These are phyloP conservation scores for Eucalyptus cloeziana DNA, from an alignment of 345 rosid genomes.

Conservation along the genomic window DNA sequence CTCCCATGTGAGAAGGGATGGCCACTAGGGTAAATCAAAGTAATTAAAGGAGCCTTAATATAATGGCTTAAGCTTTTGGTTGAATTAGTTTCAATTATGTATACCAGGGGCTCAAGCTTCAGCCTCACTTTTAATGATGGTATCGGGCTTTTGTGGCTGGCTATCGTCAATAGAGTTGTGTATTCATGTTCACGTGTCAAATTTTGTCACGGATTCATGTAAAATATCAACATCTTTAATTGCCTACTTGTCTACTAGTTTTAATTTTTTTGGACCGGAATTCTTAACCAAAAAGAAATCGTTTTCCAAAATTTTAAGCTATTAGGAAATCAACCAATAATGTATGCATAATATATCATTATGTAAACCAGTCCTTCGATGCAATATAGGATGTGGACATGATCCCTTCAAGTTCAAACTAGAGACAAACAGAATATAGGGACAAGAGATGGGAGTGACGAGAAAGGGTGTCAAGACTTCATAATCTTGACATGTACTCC, in stretches of 20 bases:
- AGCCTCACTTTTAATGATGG: not conserved
- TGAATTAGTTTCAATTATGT: not conserved
- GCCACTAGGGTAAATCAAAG: too few species aligned
- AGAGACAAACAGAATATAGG: not conserved
- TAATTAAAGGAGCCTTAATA: not conserved
- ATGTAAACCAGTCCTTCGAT: not conserved
- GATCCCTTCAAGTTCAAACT: not conserved
- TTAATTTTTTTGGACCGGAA: not conserved
- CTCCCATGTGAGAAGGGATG: fast-evolving
- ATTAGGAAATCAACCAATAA: not conserved
- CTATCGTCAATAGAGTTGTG: not conserved
- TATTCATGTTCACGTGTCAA: not conserved
- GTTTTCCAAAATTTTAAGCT: not conserved
- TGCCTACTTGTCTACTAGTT: not conserved
- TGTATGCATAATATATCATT: not conserved
- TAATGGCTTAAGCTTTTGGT: not conserved
- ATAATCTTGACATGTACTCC: not conserved
- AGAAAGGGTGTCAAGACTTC: not conserved
- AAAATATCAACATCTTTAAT: not conserved
- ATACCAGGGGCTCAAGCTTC: not conserved
- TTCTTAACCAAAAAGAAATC: not conserved
- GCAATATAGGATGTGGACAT: not conserved
- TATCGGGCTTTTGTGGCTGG: not conserved
- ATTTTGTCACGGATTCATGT: not conserved
- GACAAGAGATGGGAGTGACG: not conserved